Evolutionary conservation across 345 rosid species (phyloP), one percentile per base, ranked within the genome.

Genomic region (Limnanthes douglasii): DNA sequence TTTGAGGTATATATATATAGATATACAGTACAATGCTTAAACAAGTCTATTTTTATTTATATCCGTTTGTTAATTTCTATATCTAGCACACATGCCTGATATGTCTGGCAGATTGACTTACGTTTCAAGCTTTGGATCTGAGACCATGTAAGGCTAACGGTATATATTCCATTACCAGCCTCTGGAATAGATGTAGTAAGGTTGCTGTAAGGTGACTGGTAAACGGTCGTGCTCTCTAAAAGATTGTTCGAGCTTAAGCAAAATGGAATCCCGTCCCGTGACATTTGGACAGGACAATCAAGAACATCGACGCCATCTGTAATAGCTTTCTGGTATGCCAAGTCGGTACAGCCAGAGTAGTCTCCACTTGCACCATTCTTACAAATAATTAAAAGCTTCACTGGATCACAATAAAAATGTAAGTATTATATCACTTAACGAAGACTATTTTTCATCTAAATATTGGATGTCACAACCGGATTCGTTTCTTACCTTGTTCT

Each of bases 351-450:
- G 28, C 82, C 72, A 23, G 98, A 86, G 56, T 46, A 77, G 59
- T 90, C 92, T 34, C 94, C 98, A 43, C 98, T 90, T 28, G 98
- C 95, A 39, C 95, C 94, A 63, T 70, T 52, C 43, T 57, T 64
- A 11, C 94, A 72, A 54, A 90, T 72, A 42, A 90, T 64, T 46
- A 49, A 49, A 25, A 69, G 41, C 5, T 51, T 23, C 15, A 21
- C 98, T 84, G 62, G 11, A 44, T 24, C 41, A 62, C 39, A 45
- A 51, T 20, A 21, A 28, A 39, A 34, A 4, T 21, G 44, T n/a
- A n/a, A n/a, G n/a, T n/a, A n/a, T n/a, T n/a, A n/a, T n/a, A 48
- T 32, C 48, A 21, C 39, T n/a, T n/a, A n/a, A n/a, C n/a, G n/a
- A n/a, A n/a, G n/a, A n/a, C n/a, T n/a, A n/a, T n/a, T n/a, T n/a